A percentile compares a stretch with the other conserved stretches of the same genome.
These are phyloP conservation scores for Endoconidiophora laricicola DNA, from an alignment of 2,329 filamentous ascomycete genomes.

Conservation along the genomic window DNA sequence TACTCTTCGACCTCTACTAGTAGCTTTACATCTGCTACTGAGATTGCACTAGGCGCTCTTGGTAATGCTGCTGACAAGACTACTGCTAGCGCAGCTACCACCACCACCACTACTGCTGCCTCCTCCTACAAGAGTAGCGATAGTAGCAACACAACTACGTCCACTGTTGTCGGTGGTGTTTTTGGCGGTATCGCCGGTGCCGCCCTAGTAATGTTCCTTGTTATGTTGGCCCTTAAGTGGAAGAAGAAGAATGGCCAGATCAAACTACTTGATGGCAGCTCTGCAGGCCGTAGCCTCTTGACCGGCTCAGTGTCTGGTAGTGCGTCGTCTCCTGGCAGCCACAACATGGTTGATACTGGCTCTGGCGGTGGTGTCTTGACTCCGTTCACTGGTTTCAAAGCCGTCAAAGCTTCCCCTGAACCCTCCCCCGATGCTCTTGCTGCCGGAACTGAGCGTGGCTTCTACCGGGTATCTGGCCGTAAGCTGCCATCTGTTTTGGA, in stretches of 20 bases:
- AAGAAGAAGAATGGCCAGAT: constrained; percentile 33
- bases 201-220: constrained; percentile 36
- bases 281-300: constrained; percentile 16
- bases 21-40: not conserved
- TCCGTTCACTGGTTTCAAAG: constrained; percentile 12
- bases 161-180: constrained; percentile 35
- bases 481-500: constrained; percentile 48
- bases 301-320: constrained; percentile 6
- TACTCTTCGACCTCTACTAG: constrained; percentile 1
- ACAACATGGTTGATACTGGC: constrained; percentile 1
- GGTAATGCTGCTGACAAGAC: not conserved
- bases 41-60: constrained; percentile 15
- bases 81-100: not conserved
- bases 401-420: constrained; percentile 4
- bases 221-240: constrained; percentile 37
- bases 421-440: constrained; percentile 16
- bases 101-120: constrained; percentile 14
- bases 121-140: constrained; percentile 13
- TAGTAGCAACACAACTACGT: constrained; percentile 13
- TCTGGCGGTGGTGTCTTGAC: constrained; percentile 10
- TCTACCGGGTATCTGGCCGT: constrained; percentile 47
- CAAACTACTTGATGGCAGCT: constrained; percentile 25
- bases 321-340: constrained; percentile 15
- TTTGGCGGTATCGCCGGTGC: constrained; percentile 41
- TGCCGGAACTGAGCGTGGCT: constrained; percentile 34